phyloP scores from a whole-genome alignment of 768 basidiomycete genomes.

The Agaricus subrufescens region DNA sequence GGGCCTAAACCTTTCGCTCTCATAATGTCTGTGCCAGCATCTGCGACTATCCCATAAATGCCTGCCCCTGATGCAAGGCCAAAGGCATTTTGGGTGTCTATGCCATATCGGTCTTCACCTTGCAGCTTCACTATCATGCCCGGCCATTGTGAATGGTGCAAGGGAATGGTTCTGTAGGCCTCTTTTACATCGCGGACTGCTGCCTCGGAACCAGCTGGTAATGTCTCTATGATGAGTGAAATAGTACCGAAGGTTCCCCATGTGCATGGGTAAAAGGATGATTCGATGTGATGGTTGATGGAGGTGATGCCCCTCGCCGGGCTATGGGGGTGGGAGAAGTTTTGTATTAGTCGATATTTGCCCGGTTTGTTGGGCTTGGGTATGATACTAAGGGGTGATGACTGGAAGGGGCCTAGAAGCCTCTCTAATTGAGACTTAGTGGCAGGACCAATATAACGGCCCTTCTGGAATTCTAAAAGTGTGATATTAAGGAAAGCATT shows the following conservation, averaged over 20 bases:
- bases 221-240: constrained; percentile 21
- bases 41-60: constrained; percentile 20
- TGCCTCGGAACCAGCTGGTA: constrained; percentile 18
- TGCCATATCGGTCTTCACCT: constrained; percentile 16
- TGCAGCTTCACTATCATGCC: constrained; percentile 22
- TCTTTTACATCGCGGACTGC: constrained; percentile 33
- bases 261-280: constrained; percentile 31
- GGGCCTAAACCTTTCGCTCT: constrained; percentile 19
- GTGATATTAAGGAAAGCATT: constrained; percentile 16
- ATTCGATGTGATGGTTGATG: constrained; percentile 28
- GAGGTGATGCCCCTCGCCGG: constrained; percentile 15
- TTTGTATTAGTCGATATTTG: constrained; percentile 31
- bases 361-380: constrained; percentile 28
- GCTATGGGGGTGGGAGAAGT: constrained; percentile 26
- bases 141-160: constrained; percentile 32
- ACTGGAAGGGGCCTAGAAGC: constrained; percentile 33
- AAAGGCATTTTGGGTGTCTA: constrained; percentile 25
- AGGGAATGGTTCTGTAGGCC: constrained; percentile 32
- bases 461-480: constrained; percentile 17
- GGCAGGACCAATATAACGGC: constrained; percentile 28
- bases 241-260: constrained; percentile 38
- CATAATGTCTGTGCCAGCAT: constrained; percentile 20
- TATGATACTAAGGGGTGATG: constrained; percentile 29
- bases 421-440: not conserved
- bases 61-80: constrained; percentile 20